Conservation (phyloP, 73 alveolate genomes). For the Paramecium sonneborni region DNA sequence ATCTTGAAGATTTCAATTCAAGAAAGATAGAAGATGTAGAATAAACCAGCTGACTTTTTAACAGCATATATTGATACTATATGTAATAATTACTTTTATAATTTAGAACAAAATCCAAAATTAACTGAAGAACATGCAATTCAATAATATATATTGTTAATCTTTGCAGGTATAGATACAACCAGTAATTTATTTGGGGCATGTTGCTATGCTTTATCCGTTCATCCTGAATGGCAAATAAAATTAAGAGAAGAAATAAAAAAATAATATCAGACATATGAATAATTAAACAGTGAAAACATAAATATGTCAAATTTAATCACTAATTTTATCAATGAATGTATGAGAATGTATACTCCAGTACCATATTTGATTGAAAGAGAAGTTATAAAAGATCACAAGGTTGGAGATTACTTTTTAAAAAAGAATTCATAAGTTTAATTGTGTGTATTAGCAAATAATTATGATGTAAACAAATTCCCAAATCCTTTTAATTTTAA, state of each 20-base stretch:
- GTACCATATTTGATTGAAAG: constrained; percentile 49
- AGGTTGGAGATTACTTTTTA: constrained; percentile 43
- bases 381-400: constrained; percentile 45
- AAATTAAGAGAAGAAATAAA: background rate
- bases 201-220: constrained; percentile 17
- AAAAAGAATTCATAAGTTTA: background rate
- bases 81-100: background rate
- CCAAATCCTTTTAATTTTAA: constrained; percentile 24
- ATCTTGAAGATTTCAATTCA: background rate
- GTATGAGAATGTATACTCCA: constrained; percentile 65
- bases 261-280: background rate
- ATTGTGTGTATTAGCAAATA: background rate
- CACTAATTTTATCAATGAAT: constrained; percentile 1
- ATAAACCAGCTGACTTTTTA: constrained; percentile 19
- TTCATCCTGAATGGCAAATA: background rate
- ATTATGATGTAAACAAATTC: background rate
- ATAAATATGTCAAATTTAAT: background rate
- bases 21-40: background rate
- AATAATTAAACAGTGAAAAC: background rate
- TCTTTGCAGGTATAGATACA: constrained; percentile 54
- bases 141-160: constrained; percentile 10
- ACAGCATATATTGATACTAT: background rate
- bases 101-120: constrained; percentile 19
- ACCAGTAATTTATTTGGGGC: constrained; percentile 53
- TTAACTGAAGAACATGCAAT: constrained; percentile 31